A percentile compares a stretch with the other conserved stretches of the same genome.
Evolutionary conservation across 116 monocot genomes (phyloP).

Genomic region (Phalaenopsis hybrid): DNA sequence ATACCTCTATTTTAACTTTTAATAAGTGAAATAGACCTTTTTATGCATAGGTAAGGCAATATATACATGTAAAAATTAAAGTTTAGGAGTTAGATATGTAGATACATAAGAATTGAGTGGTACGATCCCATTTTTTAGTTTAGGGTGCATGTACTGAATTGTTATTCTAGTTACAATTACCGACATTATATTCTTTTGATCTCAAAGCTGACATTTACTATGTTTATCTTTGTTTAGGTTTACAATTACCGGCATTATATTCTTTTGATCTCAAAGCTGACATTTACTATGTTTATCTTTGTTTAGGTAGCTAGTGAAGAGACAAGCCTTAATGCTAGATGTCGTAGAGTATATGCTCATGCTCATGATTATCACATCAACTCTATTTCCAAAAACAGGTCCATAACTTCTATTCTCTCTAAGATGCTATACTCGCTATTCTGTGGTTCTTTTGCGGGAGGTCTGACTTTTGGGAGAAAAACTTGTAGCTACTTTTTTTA

Average conservation of each 20-base stretch:
- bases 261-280: neutral
- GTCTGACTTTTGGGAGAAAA: neutral
- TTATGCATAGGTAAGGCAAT: too few species aligned
- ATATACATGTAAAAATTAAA: too few species aligned
- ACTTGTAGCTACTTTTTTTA: neutral
- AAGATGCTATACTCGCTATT: neutral
- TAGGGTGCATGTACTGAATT: neutral
- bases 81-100: too few species aligned
- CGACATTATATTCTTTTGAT: neutral
- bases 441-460: neutral
- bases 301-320: slow-evolving; percentile 50
- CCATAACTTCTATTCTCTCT: neutral
- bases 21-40: too few species aligned
- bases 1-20: too few species aligned
- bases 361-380: slow-evolving; percentile 60
- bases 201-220: neutral
- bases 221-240: too few species aligned
- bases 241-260: neutral
- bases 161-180: neutral
- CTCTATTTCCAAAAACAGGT: slow-evolving; percentile 53
- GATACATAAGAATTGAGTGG: too few species aligned
- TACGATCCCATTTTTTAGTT: too few species aligned
- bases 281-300: slow-evolving; percentile 1
- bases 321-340: slow-evolving; percentile 43
- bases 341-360: slow-evolving; percentile 51